Base-by-base conservation (phyloP, 2,329 filamentous ascomycete species). In the Monosporascus ibericus region DNA sequence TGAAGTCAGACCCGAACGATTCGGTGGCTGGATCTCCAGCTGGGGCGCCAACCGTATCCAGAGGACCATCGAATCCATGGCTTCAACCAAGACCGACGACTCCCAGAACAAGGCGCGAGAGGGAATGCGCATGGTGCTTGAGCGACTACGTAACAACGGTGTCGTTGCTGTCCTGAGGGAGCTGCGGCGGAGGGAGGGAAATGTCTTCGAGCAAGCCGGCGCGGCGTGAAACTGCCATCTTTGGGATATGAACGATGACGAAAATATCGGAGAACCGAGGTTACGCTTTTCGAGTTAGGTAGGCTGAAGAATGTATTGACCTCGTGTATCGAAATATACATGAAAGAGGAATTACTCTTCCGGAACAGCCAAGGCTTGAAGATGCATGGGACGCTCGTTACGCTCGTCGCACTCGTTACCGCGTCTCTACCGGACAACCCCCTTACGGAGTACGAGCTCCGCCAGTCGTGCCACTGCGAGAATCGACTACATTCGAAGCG, bases 101-200 rank as follows among this genome's bases (percentile, higher is more conserved):
- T 87, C 89, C 65, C 79, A 92, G 62, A 84, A 86, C 49, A 92
- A 92, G 73, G 89, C 87, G 60, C 84, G 87, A 48, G 87, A 92
- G 67, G 89, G 89, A 48, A 92, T 94, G 89, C 84, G 82, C 52
- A 82, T 92, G 38, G 88, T 94, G 8, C 76, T 94, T 22, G 87
- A 91, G 69, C 77, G 88, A 47, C 72, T 84, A 49, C 76, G 81
- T 47, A 79, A 80, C 66, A 80, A 76, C 40, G 78, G 80, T 30
- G 75, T 82, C 52, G 78, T 82, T 51, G 77, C 78, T 39, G 79
- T 84, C 30, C 68, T 84, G 14, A 54, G 63, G 36, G 81, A 84
- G 65, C 74, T 79, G 48, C 70, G 80, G 58, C 74, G 79, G 51
- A 68, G 68, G 50, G 69, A 73, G 37, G 68, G 68, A 52, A 71